phyloP scores from a whole-genome alignment of 2,329 filamentous ascomycete species.

The Thielaviopsis punctulata region DNA sequence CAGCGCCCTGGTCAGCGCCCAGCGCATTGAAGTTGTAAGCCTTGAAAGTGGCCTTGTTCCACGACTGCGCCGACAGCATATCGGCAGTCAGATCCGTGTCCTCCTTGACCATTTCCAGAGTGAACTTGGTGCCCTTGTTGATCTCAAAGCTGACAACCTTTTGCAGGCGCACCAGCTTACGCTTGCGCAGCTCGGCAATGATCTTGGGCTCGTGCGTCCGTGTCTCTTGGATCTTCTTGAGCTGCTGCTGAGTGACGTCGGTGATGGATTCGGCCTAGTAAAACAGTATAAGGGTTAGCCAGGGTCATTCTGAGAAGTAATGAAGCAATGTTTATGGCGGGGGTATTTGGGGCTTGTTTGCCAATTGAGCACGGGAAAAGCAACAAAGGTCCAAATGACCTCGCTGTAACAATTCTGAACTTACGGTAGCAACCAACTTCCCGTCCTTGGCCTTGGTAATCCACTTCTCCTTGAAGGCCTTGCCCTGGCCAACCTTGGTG shows the following conservation, averaged over 20 bases:
- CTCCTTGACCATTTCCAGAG: conserved; percentile 75
- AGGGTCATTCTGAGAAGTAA: neutral
- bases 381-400: neutral
- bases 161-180: conserved; percentile 69
- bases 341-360: too few species aligned
- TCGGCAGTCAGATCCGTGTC: conserved; percentile 90
- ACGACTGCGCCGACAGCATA: conserved; percentile 73
- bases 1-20: conserved; percentile 42
- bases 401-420: conserved; percentile 13
- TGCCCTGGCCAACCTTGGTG: conserved; percentile 76
- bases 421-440: conserved; percentile 35
- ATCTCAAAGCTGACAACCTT: conserved; percentile 79
- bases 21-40: conserved; percentile 54
- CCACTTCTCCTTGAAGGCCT: conserved; percentile 75
- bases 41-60: conserved; percentile 90
- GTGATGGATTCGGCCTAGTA: conserved; percentile 51
- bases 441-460: conserved; percentile 44
- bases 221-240: conserved; percentile 54
- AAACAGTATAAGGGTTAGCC: neutral
- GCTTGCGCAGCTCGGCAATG: conserved; percentile 71
- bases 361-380: too few species aligned
- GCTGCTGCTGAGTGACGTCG: conserved; percentile 61
- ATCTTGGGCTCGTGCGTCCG: conserved; percentile 59
- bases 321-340: neutral
- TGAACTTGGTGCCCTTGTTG: conserved; percentile 73